Conservation (phyloP, 2,329 filamentous ascomycete genomes). For the Metarhizium anisopliae region DNA sequence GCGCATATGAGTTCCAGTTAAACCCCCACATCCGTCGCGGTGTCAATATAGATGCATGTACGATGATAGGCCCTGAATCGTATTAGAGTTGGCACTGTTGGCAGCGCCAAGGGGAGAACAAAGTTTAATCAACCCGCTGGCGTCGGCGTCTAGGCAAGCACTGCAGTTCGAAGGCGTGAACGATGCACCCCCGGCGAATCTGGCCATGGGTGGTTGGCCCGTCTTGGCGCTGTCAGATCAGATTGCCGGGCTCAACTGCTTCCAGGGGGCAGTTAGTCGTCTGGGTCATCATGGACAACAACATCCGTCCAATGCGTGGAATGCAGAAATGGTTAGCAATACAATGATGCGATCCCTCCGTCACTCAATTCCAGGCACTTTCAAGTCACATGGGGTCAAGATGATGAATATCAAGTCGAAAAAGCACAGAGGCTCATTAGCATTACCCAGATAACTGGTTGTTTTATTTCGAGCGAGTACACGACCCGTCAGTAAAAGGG, state of each 20-base stretch:
- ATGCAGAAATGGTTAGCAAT: too few species aligned
- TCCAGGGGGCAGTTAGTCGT: too few species aligned
- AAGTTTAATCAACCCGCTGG: not conserved
- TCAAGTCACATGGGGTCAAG: not conserved
- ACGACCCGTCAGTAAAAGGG: not conserved
- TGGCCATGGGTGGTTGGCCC: too few species aligned
- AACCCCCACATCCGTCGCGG: too few species aligned
- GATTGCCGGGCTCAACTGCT: too few species aligned
- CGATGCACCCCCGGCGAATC: not conserved
- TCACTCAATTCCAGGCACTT: not conserved
- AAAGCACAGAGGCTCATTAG: constrained; percentile 7
- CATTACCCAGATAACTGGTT: constrained; percentile 14
- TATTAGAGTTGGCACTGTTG: not conserved
- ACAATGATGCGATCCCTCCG: too few species aligned
- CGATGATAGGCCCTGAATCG: not conserved
- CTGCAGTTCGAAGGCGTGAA: not conserved
- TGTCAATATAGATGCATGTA: not conserved
- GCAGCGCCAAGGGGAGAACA: not conserved
- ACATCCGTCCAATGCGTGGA: too few species aligned
- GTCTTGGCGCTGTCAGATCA: too few species aligned
- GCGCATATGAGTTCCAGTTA: too few species aligned
- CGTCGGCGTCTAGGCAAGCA: not conserved
- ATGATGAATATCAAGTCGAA: not conserved
- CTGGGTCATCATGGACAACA: too few species aligned
- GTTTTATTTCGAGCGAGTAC: constrained; percentile 11